Evolutionary conservation across 2,329 filamentous ascomycete species (phyloP), one percentile per base, ranked within the genome.

Genomic region (Elsinoe australis): DNA sequence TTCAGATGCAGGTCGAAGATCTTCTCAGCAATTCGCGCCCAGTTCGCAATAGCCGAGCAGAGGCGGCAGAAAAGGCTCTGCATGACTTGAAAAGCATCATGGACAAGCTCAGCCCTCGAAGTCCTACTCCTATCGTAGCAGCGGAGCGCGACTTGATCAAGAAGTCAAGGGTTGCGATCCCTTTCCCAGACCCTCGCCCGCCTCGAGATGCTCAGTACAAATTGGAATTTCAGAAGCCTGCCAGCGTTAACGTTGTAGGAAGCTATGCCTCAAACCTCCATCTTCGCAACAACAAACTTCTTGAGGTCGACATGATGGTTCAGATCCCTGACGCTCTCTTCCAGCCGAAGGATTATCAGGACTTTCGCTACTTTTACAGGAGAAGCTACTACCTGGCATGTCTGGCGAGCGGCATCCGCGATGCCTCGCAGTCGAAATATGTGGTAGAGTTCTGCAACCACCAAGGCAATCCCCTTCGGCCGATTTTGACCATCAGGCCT

Each of bases 291-390:
- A 78, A 82, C 55, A 66, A 68, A 41, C 45, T 52, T 49, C 67
- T 82, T 19, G 72, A 76, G 12, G 73, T 95, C 51, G 90, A 96
- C 64, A 78, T 96, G 75, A 80, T 90, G 4, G 79, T 94, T 12
- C 84, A 85, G 39, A 94, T 98, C 80, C 90, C 92, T 4, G 65
- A 58, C 14, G 59, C 76, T 1, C 67, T 95, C 9, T 89, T 96
- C 59, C 87, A 95, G 60, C 86, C 94, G 35, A 96, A 96, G 67
- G 92, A 98, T 66, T 95, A 90, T 63, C 74, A 89, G 42, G 88
- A 95, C 64, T 76, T 92, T 71, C 80, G 92, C 52, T 96, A 94
- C 68, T 95, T 95, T 61, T 89, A 95, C 69, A 94, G 95, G 60
- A 75, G 89, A 54, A 85, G 92, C 9, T 96, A 90, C 66, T 96